Base-by-base conservation (phyloP, 2,329 filamentous ascomycete genomes). In the Penicillium olsonii region DNA sequence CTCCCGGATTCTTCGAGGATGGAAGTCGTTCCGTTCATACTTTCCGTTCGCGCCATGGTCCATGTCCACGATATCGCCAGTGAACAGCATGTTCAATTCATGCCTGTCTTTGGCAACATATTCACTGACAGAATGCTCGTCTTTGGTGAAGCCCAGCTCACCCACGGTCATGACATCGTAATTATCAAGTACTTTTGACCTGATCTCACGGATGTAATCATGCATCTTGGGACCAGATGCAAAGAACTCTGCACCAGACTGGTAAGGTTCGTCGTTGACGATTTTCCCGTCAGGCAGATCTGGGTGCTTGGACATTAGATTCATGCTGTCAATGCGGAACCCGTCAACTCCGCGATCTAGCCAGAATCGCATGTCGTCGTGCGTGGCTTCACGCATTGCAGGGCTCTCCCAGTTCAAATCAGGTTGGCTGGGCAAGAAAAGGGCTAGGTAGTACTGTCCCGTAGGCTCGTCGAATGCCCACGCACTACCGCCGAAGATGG, bases 331-430 rank as follows among this genome's bases (percentile, higher is more conserved):
- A 4, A 31, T 31, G 6, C 29, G 29, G 29, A 31, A 31, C 3
- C 29, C 29, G 29, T 31, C 29, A 4, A 31, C 29, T 1, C 29
- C 29, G 12, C 29, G 29, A n/a, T 31, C 29, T 2, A 31, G 29
- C 29, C 29, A 31, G 29, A 31, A 31, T 1, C 29, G 29, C 61
- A 85, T 85, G 2, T 84, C 75, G 9, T 78, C 77, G 68, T 88
- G 87, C 12, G 89, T 81, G 8, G 85, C 87, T 37, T 79, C 70
- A 6, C 87, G 79, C 0, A 84, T 79, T 20, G 79, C 80, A 0
- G 75, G 73, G 50, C 84, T 87, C 61, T 90, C 86, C 87, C 87
- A 92, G 68, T 92, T 92, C 12, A 92, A 75, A 59, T 91, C 88
- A 0, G 88, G 87, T 24, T 61, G 59, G 27, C 42, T 52, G 2